phyloP scores from a whole-genome alignment of 331 rosid species.

The Telfairia occidentalis region DNA sequence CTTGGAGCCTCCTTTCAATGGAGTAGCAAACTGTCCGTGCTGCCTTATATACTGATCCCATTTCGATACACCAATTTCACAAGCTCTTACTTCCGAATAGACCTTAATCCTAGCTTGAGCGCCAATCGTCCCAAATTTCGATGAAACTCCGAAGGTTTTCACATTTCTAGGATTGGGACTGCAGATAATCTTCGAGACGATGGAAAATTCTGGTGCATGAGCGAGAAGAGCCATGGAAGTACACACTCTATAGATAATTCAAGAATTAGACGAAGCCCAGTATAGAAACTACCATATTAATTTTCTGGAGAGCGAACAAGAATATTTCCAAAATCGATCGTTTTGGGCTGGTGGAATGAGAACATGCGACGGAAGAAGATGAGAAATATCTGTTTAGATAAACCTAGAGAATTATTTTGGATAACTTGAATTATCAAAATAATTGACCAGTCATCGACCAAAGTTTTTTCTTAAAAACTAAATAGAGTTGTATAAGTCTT shows the following conservation, averaged over 20 bases:
- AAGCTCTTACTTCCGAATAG: slow-evolving; percentile 25
- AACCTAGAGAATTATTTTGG: not conserved
- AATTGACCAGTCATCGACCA: not conserved
- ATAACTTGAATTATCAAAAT: not conserved
- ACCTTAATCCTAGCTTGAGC: slow-evolving; percentile 27
- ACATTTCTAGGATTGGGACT: slow-evolving; percentile 24
- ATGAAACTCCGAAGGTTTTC: slow-evolving; percentile 21
- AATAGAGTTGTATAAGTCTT: too few relatives aligned
- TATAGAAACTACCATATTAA: slow-evolving; percentile 20
- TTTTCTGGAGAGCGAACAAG: not conserved
- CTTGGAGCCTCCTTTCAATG: slow-evolving; percentile 47
- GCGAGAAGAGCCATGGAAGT: slow-evolving; percentile 48
- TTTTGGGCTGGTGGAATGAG: not conserved
- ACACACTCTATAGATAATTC: not conserved
- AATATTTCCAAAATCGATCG: not conserved
- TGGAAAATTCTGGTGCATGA: slow-evolving; percentile 35
- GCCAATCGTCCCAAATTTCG: slow-evolving; percentile 17
- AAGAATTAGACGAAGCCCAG: slow-evolving; percentile 7
- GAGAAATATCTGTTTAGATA: not conserved
- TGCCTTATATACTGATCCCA: slow-evolving; percentile 22
- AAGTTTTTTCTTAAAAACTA: too few relatives aligned
- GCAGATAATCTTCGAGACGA: slow-evolving; percentile 25
- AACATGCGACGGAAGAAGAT: not conserved
- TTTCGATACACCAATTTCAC: slow-evolving; percentile 21
- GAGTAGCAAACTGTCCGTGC: slow-evolving; percentile 56